Evolutionary conservation across 495 filamentous ascomycete species (phyloP).

Genomic region (Hypoxylon lenormandii): DNA sequence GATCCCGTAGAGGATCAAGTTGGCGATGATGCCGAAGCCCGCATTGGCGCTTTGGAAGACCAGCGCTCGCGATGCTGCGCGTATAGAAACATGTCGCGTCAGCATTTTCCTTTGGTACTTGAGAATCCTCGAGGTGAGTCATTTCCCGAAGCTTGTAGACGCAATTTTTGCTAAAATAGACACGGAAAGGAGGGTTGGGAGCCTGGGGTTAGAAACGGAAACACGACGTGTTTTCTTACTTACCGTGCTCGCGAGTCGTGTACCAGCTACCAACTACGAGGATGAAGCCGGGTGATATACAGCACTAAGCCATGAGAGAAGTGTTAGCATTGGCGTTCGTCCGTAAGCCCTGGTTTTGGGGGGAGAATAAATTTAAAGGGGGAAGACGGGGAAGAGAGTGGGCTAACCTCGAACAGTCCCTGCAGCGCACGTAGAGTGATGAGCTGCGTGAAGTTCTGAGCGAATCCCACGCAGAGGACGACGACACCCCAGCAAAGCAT

Average conservation of each 20-base stretch:
- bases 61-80: conserved; percentile 51
- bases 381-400: not conserved
- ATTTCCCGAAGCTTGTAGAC: too few relatives aligned
- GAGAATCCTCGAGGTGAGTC: too few relatives aligned
- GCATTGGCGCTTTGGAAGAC: conserved; percentile 61
- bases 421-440: conserved; percentile 52
- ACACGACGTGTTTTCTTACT: too few relatives aligned
- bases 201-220: too few relatives aligned
- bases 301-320: conserved; percentile 38
- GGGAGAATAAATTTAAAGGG: not conserved
- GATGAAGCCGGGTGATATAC: conserved; percentile 57
- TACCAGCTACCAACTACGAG: conserved; percentile 55
- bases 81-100: too few relatives aligned
- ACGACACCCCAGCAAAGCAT: conserved; percentile 52
- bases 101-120: too few relatives aligned
- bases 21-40: conserved; percentile 55
- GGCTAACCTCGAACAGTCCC: conserved; percentile 53
- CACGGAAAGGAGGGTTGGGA: too few relatives aligned
- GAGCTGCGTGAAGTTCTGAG: conserved; percentile 53
- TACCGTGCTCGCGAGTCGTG: conserved; percentile 53
- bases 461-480: conserved; percentile 49
- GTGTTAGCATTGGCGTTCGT: not conserved
- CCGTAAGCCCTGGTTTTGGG: not conserved
- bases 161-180: too few relatives aligned
- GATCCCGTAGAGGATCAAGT: conserved; percentile 56